Conservation (phyloP, 768 basidiomycete species). For the Tylopilus sp. region DNA sequence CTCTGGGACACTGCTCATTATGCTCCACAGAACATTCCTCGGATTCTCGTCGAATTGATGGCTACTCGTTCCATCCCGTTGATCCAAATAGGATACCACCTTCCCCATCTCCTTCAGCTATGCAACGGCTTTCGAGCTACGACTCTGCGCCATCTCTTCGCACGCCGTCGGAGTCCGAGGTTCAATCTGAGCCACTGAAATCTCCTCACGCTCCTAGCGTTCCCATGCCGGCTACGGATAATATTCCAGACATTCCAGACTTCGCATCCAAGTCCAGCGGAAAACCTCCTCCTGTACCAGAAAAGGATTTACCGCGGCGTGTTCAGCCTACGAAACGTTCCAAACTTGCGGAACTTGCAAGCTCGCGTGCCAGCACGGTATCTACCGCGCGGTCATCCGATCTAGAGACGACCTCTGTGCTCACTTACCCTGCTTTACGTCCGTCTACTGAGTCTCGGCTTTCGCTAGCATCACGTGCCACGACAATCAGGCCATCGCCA, state of each 20-base stretch:
- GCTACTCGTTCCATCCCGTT: slow-evolving; percentile 16
- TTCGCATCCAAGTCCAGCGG: slow-evolving; percentile 44
- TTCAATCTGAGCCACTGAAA: slow-evolving; percentile 32
- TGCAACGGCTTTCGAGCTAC: slow-evolving; percentile 55
- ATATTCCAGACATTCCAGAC: slow-evolving; percentile 56
- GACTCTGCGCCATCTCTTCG: slow-evolving; percentile 56
- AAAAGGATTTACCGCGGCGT: slow-evolving; percentile 21
- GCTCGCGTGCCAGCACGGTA: slow-evolving; percentile 53
- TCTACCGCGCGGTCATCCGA: slow-evolving; percentile 54
- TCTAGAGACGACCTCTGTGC: slow-evolving; percentile 55
- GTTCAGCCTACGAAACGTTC: slow-evolving; percentile 45
- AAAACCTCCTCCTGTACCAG: slow-evolving; percentile 25
- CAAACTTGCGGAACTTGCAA: slow-evolving; percentile 67
- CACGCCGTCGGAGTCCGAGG: slow-evolving; percentile 38
- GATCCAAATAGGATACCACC: slow-evolving; percentile 61
- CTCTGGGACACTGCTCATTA: slow-evolving; percentile 3
- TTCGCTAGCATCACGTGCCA: slow-evolving; percentile 27
- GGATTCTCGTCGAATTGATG: neutral
- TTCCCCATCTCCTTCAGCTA: slow-evolving; percentile 66
- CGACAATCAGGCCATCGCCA: slow-evolving; percentile 9
- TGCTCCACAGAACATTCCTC: slow-evolving; percentile 19
- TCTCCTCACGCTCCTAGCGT: slow-evolving; percentile 42
- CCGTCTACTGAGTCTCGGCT: slow-evolving; percentile 58
- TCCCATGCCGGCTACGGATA: slow-evolving; percentile 43
- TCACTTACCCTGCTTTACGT: slow-evolving; percentile 68